Evolutionary conservation across 1,284 basidiomycete genomes (phyloP).

Genomic region (Takashimella tepidaria): DNA sequence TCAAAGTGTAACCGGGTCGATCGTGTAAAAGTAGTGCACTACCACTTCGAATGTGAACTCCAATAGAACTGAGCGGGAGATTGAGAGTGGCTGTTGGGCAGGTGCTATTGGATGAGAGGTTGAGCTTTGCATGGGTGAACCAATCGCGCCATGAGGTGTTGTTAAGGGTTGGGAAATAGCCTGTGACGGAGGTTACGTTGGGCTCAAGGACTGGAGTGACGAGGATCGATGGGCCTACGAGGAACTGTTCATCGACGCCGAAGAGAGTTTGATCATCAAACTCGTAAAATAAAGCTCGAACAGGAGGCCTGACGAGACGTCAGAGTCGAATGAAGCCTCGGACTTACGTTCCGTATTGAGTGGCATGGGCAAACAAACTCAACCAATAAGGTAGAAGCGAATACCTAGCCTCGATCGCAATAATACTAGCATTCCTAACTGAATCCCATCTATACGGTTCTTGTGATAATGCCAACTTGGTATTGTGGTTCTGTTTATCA

Average conservation of each 20-base stretch:
- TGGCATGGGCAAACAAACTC: constrained; percentile 67
- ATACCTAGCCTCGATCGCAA: constrained; percentile 64
- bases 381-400: constrained; percentile 69
- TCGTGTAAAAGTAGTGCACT: constrained; percentile 58
- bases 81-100: constrained; percentile 49
- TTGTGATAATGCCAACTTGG: constrained; percentile 46
- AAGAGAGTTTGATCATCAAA: constrained; percentile 65
- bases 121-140: constrained; percentile 60
- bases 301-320: constrained; percentile 62
- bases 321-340: constrained; percentile 65
- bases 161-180: constrained; percentile 46
- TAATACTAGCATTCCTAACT: constrained; percentile 64
- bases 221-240: constrained; percentile 63
- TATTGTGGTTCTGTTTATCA: constrained; percentile 35
- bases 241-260: constrained; percentile 61
- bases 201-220: constrained; percentile 67
- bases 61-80: constrained; percentile 60
- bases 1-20: constrained; percentile 56
- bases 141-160: constrained; percentile 65
- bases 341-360: constrained; percentile 53
- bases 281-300: constrained; percentile 65
- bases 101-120: constrained; percentile 24
- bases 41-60: constrained; percentile 61
- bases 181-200: constrained; percentile 54
- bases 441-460: constrained; percentile 72